Conservation (phyloP, 2,329 filamentous ascomycete species). For the Penicillium sp. region DNA sequence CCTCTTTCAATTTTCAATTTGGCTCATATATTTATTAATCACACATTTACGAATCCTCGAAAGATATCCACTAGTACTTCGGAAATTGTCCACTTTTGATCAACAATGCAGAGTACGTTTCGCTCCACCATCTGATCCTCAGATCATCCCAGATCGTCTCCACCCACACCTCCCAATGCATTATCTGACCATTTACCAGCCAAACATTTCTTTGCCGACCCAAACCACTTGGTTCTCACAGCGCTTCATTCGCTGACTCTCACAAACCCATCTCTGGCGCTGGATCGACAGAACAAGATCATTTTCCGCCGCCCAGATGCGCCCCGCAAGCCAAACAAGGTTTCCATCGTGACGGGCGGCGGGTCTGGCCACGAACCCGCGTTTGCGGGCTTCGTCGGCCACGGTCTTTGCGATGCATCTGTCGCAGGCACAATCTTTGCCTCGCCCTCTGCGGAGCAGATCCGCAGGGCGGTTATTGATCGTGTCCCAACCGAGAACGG, state of each 20-base stretch:
- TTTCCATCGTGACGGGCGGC: conserved; percentile 83
- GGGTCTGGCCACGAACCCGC: conserved; percentile 88
- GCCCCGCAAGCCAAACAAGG: conserved; percentile 53
- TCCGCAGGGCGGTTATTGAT: conserved; percentile 70
- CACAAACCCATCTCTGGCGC: conserved; percentile 78
- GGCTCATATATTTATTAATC: not conserved
- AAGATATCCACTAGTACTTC: not conserved
- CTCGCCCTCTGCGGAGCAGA: conserved; percentile 76
- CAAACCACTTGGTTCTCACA: conserved; percentile 71
- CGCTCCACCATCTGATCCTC: conserved; percentile 13
- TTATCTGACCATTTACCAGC: conserved; percentile 27
- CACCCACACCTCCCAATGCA: conserved; percentile 12
- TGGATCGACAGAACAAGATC: conserved; percentile 79
- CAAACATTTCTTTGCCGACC: conserved; percentile 89
- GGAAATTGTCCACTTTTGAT: conserved; percentile 8
- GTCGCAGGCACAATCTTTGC: conserved; percentile 88
- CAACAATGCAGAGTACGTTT: conserved; percentile 39
- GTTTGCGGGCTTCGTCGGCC: conserved; percentile 81
- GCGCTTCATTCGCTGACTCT: conserved; percentile 75
- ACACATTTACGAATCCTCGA: not conserved
- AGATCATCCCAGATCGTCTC: not conserved
- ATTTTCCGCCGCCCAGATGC: conserved; percentile 68
- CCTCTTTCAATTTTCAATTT: not conserved
- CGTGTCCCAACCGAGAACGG: conserved; percentile 70
- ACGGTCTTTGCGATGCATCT: conserved; percentile 74